Evolutionary conservation across 352 stramenopile species (phyloP).

Genomic region (Pythium scleroteichum): DNA sequence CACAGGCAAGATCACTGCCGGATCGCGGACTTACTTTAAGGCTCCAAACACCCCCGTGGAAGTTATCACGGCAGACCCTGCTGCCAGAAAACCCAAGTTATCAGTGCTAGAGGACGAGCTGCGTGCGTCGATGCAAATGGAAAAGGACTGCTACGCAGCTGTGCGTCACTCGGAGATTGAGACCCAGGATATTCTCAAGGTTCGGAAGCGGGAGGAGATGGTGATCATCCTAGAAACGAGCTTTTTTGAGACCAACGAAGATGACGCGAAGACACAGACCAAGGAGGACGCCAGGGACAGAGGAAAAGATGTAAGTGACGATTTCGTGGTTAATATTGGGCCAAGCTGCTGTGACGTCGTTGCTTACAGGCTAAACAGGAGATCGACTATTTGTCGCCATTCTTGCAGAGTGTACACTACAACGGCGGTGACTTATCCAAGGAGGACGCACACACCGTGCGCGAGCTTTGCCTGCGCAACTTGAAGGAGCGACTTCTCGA

Average conservation of each 20-base stretch:
- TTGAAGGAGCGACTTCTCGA: constrained; percentile 93
- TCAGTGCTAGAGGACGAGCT: constrained; percentile 79
- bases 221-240: constrained; percentile 81
- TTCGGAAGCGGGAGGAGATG: constrained; percentile 87
- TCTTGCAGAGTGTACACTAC: constrained; percentile 84
- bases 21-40: constrained; percentile 81
- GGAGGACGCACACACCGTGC: constrained; percentile 86
- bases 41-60: constrained; percentile 64
- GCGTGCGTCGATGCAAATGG: constrained; percentile 64
- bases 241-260: constrained; percentile 80
- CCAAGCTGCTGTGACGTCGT: background rate
- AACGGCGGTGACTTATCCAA: constrained; percentile 53
- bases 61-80: constrained; percentile 73
- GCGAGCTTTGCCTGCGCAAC: constrained; percentile 90
- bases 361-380: constrained; percentile 56
- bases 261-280: constrained; percentile 58
- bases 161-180: constrained; percentile 88
- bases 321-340: background rate
- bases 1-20: constrained; percentile 90
- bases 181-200: constrained; percentile 90
- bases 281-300: constrained; percentile 70
- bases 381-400: constrained; percentile 94
- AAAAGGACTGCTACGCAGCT: constrained; percentile 92
- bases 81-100: constrained; percentile 58
- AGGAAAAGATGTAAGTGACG: constrained; percentile 57